Conservation (phyloP, 345 rosid genomes). For the Euphorbia pulcherrima region DNA sequence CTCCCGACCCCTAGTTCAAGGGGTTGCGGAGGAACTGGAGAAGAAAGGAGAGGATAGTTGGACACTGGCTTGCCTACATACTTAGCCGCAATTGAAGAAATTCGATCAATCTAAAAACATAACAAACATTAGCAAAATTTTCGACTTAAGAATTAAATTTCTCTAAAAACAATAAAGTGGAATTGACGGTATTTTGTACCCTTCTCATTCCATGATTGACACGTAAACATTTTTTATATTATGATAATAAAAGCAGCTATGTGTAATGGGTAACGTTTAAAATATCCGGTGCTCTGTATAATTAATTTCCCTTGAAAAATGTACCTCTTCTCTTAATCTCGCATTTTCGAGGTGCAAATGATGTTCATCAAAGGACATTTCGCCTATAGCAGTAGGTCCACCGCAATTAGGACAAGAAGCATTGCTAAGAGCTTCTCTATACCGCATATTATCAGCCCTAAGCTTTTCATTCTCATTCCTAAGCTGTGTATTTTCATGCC, state of each 20-base stretch:
- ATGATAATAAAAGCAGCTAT: too few relatives aligned
- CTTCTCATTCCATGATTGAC: too few relatives aligned
- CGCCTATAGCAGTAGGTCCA: slow-evolving; percentile 88
- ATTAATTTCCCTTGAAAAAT: too few relatives aligned
- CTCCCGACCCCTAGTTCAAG: slow-evolving; percentile 63
- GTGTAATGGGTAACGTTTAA: too few relatives aligned
- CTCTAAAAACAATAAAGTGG: too few relatives aligned
- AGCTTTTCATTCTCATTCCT: slow-evolving; percentile 84
- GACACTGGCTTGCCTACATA: slow-evolving; percentile 88
- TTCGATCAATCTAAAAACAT: slow-evolving; percentile 61
- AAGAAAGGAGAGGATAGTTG: slow-evolving; percentile 67
- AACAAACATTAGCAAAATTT: neutral
- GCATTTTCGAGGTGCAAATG: slow-evolving; percentile 86
- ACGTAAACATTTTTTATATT: too few relatives aligned
- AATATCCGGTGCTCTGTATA: too few relatives aligned
- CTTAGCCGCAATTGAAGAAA: slow-evolving; percentile 87
- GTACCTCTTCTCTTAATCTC: slow-evolving; percentile 85
- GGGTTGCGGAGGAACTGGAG: slow-evolving; percentile 57
- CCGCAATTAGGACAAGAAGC: slow-evolving; percentile 96
- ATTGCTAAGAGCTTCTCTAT: slow-evolving; percentile 81
- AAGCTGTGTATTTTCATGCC: slow-evolving; percentile 77
- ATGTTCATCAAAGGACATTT: slow-evolving; percentile 94
- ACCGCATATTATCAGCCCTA: slow-evolving; percentile 78
- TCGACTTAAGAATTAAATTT: neutral
- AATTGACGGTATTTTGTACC: too few relatives aligned